phyloP scores from a whole-genome alignment of 2,329 filamentous ascomycete species.

The Didymella keratinophila region DNA sequence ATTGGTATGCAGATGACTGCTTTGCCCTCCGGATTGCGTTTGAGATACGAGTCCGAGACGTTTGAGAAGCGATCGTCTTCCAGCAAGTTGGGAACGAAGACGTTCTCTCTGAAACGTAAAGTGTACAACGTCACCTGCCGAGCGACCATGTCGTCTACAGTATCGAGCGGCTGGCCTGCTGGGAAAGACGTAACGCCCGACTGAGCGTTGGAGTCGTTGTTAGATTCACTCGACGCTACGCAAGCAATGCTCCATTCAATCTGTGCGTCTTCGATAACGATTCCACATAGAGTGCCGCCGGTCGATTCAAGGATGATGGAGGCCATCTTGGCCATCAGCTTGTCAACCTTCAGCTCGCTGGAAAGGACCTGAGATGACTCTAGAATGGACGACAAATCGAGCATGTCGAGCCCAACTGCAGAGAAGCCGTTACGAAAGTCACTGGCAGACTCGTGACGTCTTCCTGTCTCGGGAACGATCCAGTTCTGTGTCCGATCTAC shows the following conservation, averaged over 20 bases:
- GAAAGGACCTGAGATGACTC: conserved; percentile 82
- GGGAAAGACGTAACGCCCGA: conserved; percentile 70
- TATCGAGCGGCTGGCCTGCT: conserved; percentile 69
- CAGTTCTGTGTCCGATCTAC: conserved; percentile 59
- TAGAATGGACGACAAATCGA: conserved; percentile 79
- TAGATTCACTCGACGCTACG: conserved; percentile 71
- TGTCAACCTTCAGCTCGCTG: conserved; percentile 77
- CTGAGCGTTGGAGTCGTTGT: conserved; percentile 29
- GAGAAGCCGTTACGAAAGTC: conserved; percentile 71
- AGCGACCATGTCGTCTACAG: conserved; percentile 71
- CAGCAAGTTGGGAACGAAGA: conserved; percentile 77
- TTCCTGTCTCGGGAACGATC: conserved; percentile 56
- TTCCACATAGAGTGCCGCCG: conserved; percentile 75
- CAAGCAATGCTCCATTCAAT: conserved; percentile 75
- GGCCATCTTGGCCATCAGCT: conserved; percentile 80
- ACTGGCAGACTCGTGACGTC: conserved; percentile 52
- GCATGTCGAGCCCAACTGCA: conserved; percentile 75
- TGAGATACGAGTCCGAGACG: conserved; percentile 72
- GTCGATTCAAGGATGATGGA: conserved; percentile 82
- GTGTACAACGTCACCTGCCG: conserved; percentile 80
- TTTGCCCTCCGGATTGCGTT: conserved; percentile 72
- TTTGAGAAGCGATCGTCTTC: conserved; percentile 81
- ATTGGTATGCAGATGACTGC: conserved; percentile 84
- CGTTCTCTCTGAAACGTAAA: conserved; percentile 75
- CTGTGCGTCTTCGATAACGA: conserved; percentile 74